Percentiles rank a stretch among this genome's conserved stretches.
Conservation (phyloP, 208 protist genomes). For the Trypanosoma lewisi region DNA sequence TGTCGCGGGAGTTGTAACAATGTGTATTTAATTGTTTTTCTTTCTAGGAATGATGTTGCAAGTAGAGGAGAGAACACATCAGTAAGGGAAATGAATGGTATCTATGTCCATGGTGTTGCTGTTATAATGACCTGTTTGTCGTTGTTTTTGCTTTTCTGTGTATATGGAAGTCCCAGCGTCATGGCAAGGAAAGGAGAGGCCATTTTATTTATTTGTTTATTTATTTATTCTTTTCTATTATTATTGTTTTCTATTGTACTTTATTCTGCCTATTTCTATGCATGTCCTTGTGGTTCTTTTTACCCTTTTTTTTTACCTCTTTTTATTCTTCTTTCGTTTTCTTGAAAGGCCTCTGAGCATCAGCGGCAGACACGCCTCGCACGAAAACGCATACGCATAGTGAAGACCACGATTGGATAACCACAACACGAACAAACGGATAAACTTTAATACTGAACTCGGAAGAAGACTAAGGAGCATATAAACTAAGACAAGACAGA, state of each 20-base stretch:
- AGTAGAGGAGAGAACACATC: background rate
- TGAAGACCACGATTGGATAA: no score
- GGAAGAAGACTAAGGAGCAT: background rate
- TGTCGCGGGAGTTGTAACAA: slow-evolving; percentile 36
- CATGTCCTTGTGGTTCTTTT: background rate
- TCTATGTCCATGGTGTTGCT: background rate
- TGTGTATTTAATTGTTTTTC: background rate
- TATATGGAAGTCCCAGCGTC: no score
- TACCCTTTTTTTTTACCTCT: slow-evolving; percentile 1
- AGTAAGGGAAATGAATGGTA: background rate
- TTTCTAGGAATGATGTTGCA: background rate
- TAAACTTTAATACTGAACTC: background rate
- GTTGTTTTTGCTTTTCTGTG: no score
- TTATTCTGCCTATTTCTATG: background rate
- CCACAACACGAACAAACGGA: background rate
- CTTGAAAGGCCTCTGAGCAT: background rate
- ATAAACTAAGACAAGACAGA: background rate
- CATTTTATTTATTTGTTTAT: no score
- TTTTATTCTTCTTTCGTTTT: background rate
- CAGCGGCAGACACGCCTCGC: background rate
- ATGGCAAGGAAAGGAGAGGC: no score
- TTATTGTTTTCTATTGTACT: background rate
- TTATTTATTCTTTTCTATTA: no score
- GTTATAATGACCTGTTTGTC: no score
- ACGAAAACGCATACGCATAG: background rate